phyloP scores from a whole-genome alignment of 441 rosid species.

The Theobroma grandiflorum region DNA sequence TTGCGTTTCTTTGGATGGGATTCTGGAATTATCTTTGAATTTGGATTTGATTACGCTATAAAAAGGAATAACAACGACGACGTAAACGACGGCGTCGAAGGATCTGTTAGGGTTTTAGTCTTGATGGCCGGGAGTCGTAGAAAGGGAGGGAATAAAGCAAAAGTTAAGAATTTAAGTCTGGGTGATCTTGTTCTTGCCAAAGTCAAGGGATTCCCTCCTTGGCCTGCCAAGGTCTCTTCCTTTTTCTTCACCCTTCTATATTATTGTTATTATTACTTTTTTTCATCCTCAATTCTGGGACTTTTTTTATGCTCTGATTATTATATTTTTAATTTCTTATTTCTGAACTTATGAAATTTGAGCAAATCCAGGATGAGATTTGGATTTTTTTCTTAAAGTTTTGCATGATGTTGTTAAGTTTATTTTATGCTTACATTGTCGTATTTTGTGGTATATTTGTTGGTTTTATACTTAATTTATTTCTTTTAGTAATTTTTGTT shows the following conservation, averaged over 20 bases:
- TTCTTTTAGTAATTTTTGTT: background rate
- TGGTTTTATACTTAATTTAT: background rate
- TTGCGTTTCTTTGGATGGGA: slow-evolving; percentile 11
- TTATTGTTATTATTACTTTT: background rate
- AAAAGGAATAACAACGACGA: slow-evolving; percentile 9
- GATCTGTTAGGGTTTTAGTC: slow-evolving; percentile 22
- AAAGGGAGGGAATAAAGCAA: slow-evolving; percentile 83
- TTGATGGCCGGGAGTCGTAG: slow-evolving; percentile 94
- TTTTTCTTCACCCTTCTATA: slow-evolving; percentile 15
- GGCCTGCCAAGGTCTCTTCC: slow-evolving; percentile 94
- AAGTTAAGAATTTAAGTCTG: slow-evolving; percentile 69
- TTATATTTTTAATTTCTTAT: background rate
- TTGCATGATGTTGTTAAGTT: background rate
- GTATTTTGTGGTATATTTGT: background rate
- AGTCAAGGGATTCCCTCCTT: slow-evolving; percentile 97
- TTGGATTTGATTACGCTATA: slow-evolving; percentile 3
- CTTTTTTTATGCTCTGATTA: too few relatives aligned
- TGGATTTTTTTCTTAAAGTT: background rate
- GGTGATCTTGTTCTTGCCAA: slow-evolving; percentile 99
- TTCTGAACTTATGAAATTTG: background rate
- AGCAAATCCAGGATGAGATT: background rate
- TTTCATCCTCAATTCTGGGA: background rate
- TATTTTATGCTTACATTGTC: slow-evolving; percentile 18
- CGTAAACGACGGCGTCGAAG: background rate
- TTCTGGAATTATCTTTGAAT: slow-evolving; percentile 4